These are phyloP conservation scores for Neurospora cerealis DNA, from an alignment of 495 filamentous ascomycete genomes.

Conservation along the genomic window DNA sequence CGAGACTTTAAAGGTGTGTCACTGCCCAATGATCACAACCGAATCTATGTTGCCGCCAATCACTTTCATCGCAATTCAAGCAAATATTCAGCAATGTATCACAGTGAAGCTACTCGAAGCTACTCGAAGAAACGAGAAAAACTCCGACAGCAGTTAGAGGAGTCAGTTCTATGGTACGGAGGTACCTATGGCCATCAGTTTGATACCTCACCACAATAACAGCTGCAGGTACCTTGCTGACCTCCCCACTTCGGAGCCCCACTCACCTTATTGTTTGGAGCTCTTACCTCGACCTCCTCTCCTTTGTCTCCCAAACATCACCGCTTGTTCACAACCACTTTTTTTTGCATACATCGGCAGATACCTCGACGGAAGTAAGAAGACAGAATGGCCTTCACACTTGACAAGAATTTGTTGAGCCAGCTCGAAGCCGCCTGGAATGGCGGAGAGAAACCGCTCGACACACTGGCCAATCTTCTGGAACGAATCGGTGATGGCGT, in stretches of 20 bases:
- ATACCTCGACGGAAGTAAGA: neutral
- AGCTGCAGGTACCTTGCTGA: neutral
- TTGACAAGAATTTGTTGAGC: neutral
- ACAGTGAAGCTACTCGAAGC: too few relatives aligned
- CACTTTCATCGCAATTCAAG: neutral
- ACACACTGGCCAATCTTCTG: neutral
- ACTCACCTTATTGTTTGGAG: neutral
- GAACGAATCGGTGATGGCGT: conserved; percentile 45
- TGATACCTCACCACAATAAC: neutral
- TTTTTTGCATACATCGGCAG: neutral
- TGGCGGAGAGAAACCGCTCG: neutral
- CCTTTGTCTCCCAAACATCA: neutral
- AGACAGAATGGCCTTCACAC: neutral
- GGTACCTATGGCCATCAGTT: neutral
- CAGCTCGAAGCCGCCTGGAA: neutral
- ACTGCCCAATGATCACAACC: neutral
- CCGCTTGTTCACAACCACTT: neutral
- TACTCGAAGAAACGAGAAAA: neutral
- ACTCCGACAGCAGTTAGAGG: neutral
- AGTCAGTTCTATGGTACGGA: neutral
- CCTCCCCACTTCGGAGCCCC: neutral
- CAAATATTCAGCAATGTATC: neutral
- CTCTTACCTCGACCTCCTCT: neutral
- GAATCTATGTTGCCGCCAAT: neutral
- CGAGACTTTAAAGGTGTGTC: neutral